phyloP scores from a whole-genome alignment of 73 alveolate genomes.

The Blepharisma japonicum region DNA sequence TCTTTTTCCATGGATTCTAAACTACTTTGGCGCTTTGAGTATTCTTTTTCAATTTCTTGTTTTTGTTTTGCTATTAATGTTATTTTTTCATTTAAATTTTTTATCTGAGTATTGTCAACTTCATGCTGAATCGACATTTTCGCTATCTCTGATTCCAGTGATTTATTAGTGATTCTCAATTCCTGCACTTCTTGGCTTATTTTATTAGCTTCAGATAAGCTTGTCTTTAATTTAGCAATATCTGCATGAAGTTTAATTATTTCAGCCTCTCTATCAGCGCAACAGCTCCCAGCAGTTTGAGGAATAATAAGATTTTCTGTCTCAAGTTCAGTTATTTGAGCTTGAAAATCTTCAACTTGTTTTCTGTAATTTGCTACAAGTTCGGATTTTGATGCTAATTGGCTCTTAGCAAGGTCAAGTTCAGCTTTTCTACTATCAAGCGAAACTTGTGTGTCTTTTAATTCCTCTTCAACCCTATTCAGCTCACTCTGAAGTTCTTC shows the following conservation, averaged over 20 bases:
- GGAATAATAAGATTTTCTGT: too few species aligned
- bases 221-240: background rate
- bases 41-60: slow-evolving; percentile 21
- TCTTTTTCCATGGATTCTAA: background rate
- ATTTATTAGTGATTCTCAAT: background rate
- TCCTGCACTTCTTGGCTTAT: background rate
- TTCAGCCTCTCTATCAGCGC: background rate
- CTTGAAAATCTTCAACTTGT: background rate
- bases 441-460: background rate
- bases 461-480: background rate
- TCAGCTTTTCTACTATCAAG: background rate
- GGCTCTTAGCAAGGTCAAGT: background rate
- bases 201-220: background rate
- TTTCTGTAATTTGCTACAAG: background rate
- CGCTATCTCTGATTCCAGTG: background rate
- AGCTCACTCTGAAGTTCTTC: background rate
- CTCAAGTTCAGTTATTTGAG: background rate
- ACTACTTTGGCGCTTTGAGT: background rate
- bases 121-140: background rate
- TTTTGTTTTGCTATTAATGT: background rate
- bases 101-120: background rate
- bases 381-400: background rate
- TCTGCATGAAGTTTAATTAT: background rate
- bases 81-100: background rate
- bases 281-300: background rate